Evolutionary conservation across 202 grass and related monocot genomes (phyloP).

Genomic region (Eragrostis tef): DNA sequence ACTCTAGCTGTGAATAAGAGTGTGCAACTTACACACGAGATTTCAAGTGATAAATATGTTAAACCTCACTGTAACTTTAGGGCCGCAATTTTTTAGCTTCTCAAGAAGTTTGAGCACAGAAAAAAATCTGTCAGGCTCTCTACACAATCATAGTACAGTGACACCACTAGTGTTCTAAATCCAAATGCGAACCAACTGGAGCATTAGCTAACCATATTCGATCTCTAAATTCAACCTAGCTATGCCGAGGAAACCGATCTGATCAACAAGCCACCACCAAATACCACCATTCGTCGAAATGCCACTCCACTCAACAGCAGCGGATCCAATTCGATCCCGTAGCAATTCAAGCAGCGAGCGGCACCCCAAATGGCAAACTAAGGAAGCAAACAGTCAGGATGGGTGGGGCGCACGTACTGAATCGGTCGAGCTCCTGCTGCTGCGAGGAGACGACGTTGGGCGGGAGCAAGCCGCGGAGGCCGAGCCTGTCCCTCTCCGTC

Average conservation of each 20-base stretch:
- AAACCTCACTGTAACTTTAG: slow-evolving; percentile 3
- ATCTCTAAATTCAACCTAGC: neutral
- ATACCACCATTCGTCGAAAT: slow-evolving; percentile 8
- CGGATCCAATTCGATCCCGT: slow-evolving; percentile 25
- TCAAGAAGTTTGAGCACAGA: neutral
- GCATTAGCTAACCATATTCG: neutral
- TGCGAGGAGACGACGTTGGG: slow-evolving; percentile 79
- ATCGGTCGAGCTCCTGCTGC: slow-evolving; percentile 84
- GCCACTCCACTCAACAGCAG: neutral
- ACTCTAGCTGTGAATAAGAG: slow-evolving; percentile 14
- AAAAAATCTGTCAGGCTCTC: neutral
- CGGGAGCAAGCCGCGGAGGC: slow-evolving; percentile 92
- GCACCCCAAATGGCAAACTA: neutral
- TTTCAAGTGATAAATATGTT: neutral
- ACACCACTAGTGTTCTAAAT: neutral
- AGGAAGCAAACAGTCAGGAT: neutral
- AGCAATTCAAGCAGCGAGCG: slow-evolving; percentile 14
- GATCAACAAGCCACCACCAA: slow-evolving; percentile 5
- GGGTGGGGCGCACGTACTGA: slow-evolving; percentile 61
- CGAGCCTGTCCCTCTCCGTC: slow-evolving; percentile 92
- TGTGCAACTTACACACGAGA: neutral
- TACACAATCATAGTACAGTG: neutral
- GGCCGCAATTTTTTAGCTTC: slow-evolving; percentile 14
- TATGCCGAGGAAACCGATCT: neutral
- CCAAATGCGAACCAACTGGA: slow-evolving; percentile 7